Base-by-base conservation (phyloP, 352 stramenopile species). In the Phytopythium sindhum region DNA sequence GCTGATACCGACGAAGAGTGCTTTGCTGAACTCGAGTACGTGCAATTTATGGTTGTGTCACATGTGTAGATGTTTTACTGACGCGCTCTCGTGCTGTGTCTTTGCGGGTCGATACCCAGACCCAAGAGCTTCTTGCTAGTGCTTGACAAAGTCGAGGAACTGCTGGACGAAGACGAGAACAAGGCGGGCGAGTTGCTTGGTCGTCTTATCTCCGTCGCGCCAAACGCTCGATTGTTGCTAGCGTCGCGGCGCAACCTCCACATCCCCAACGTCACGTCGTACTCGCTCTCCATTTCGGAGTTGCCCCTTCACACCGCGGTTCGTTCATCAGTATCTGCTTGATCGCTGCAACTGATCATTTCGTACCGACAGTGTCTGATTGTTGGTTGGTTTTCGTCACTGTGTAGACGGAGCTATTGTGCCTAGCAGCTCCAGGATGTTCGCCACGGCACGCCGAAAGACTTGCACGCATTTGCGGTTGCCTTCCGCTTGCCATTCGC, bases 111-210 rank as follows among this genome's bases (percentile, higher is more conserved):
- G 28, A 19, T 39, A 6, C 26, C 28, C 57, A 89, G 82, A 33
- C 77, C 75, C 1, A 90, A 89, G 61, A 73, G 81, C 2, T 88
- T 83, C 53, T 67, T 94, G 33, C 68, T 94, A 39, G 83, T 94
- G 8, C 61, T 94, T 2, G 85, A 94, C 62, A 94, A 94, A 61
- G 83, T 90, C 4, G 83, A 94, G 63, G 85, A 92, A 42, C 37
- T 94, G 11, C 64, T 94, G 21, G 85, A 94, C 47, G 75, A 90
- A 65, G 81, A 94, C 61, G 77, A 90, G 51, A 79, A 80, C 62
- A 90, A 88, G 62, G 75, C 78, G 12, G 79, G 90, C 60, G 81
- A 89, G 45, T 65, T 91, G 21, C 66, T 94, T 12, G 77, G 80
- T 1, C 81, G 87, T 19, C 67, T 94, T 44, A 87, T 94, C 42